These are phyloP conservation scores for Aspergillus alliaceus DNA, from an alignment of 2,329 filamentous ascomycete species.

Conservation along the genomic window DNA sequence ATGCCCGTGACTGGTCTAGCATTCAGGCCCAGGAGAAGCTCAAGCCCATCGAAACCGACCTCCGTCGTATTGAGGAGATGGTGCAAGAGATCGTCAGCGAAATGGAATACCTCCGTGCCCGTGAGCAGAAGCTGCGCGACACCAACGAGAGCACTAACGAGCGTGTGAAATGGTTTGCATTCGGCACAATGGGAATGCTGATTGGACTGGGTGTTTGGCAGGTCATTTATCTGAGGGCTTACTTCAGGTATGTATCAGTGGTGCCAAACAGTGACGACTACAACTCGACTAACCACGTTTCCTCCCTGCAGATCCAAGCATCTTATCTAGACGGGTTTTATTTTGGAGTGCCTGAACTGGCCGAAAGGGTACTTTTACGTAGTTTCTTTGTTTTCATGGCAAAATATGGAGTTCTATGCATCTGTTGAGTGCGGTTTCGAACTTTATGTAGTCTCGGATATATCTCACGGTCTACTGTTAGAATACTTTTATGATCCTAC, in stretches of 20 bases:
- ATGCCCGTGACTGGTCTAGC: conserved; percentile 96
- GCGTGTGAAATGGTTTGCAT: conserved; percentile 97
- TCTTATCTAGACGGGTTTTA: conserved; percentile 54
- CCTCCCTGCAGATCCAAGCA: conserved; percentile 60
- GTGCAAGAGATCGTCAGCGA: conserved; percentile 84
- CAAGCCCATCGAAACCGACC: conserved; percentile 92
- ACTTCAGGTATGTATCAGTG: conserved; percentile 74
- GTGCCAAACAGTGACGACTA: too few species aligned
- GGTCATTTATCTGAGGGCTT: conserved; percentile 94
- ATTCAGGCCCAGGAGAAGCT: conserved; percentile 97
- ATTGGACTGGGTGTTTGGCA: conserved; percentile 92
- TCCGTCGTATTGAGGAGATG: conserved; percentile 88
- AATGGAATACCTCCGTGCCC: conserved; percentile 89
- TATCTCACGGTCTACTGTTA: conserved; percentile 21
- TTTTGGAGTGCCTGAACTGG: conserved; percentile 3
- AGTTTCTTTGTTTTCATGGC: conserved; percentile 19
- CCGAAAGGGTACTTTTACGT: conserved; percentile 9
- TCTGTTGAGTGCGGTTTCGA: conserved; percentile 15
- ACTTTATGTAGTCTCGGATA: conserved; percentile 18
- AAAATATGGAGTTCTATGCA: conserved; percentile 23
- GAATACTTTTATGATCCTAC: conserved; percentile 21
- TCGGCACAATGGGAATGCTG: conserved; percentile 88
- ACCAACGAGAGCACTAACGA: conserved; percentile 99
- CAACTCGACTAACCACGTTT: conserved; percentile 3
- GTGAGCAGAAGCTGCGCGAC: conserved; percentile 94